These are phyloP conservation scores for Capronia epimyces DNA, from an alignment of 2,329 filamentous ascomycete species.

Conservation along the genomic window DNA sequence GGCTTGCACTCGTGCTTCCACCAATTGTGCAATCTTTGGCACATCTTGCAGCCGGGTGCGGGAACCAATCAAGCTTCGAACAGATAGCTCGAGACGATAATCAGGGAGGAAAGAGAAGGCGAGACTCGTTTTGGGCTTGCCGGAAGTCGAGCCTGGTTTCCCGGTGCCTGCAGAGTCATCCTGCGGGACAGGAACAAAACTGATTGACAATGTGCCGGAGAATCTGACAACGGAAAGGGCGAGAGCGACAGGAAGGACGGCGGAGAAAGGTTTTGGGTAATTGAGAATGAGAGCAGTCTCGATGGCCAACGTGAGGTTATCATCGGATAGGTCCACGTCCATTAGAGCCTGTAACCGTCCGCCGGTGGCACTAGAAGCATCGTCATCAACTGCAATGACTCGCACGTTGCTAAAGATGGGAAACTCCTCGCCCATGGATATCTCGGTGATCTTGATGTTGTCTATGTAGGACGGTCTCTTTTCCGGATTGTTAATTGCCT, in stretches of 20 bases:
- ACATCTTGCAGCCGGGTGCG: conserved; percentile 60
- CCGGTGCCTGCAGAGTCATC: conserved; percentile 31
- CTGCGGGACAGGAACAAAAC: conserved; percentile 68
- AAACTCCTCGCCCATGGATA: conserved; percentile 92
- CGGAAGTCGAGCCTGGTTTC: conserved; percentile 32
- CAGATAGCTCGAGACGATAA: conserved; percentile 61
- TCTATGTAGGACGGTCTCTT: conserved; percentile 89
- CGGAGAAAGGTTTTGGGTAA: conserved; percentile 83
- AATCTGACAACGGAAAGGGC: conserved; percentile 90
- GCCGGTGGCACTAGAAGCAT: conserved; percentile 51
- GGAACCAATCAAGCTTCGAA: conserved; percentile 59
- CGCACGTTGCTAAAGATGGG: conserved; percentile 98
- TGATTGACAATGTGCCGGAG: conserved; percentile 88
- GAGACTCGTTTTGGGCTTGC: conserved; percentile 73
- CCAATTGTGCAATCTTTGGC: conserved; percentile 61
- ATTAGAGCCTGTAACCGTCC: conserved; percentile 84
- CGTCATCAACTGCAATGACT: conserved; percentile 71
- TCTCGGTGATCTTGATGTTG: conserved; percentile 87
- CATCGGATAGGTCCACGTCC: conserved; percentile 87
- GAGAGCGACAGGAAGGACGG: conserved; percentile 84
- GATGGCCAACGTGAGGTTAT: conserved; percentile 89
- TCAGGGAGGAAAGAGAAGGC: conserved; percentile 77
- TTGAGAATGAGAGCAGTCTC: conserved; percentile 94
- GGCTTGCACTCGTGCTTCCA: conserved; percentile 58
- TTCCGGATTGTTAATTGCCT: conserved; percentile 76